These are phyloP conservation scores for Dendrothele bispora DNA, from an alignment of 768 basidiomycete genomes.

Conservation along the genomic window DNA sequence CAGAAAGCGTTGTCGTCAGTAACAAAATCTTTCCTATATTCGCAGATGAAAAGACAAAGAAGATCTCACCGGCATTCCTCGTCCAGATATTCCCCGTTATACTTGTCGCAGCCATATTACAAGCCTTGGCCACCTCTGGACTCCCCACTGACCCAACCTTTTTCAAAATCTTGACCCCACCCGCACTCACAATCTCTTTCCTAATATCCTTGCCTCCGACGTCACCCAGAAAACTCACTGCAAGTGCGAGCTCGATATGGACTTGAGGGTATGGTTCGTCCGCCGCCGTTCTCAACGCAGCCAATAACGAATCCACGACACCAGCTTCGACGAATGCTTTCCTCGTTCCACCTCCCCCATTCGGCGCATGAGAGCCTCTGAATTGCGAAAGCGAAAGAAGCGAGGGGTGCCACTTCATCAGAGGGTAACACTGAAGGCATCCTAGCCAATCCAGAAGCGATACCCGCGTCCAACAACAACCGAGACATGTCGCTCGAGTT, in stretches of 20 bases:
- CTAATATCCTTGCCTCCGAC: conserved; percentile 24
- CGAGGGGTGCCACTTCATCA: conserved; percentile 24
- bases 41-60: not conserved
- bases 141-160: conserved; percentile 12
- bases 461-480: conserved; percentile 20
- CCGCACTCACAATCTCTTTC: conserved; percentile 28
- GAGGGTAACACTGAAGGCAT: conserved; percentile 22
- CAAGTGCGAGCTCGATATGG: conserved; percentile 25
- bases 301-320: conserved; percentile 25
- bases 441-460: conserved; percentile 23
- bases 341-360: conserved; percentile 22
- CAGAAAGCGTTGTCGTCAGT: no score
- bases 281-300: conserved; percentile 22
- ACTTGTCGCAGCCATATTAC: conserved; percentile 22
- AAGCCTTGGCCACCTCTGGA: conserved; percentile 24
- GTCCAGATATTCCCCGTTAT: conserved; percentile 26
- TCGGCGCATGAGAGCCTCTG: conserved; percentile 25
- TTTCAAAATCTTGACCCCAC: conserved; percentile 24
- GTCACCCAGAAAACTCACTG: conserved; percentile 23
- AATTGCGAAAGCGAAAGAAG: conserved; percentile 25
- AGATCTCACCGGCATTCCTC: conserved; percentile 20
- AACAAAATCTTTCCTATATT: no score
- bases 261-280: conserved; percentile 22
- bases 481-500: conserved; percentile 24
- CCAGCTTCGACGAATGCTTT: conserved; percentile 26